Percentiles rank a stretch among this genome's conserved stretches.
phyloP scores from a whole-genome alignment of 1,284 basidiomycete genomes.

The Cutaneotrichosporon sp. region DNA sequence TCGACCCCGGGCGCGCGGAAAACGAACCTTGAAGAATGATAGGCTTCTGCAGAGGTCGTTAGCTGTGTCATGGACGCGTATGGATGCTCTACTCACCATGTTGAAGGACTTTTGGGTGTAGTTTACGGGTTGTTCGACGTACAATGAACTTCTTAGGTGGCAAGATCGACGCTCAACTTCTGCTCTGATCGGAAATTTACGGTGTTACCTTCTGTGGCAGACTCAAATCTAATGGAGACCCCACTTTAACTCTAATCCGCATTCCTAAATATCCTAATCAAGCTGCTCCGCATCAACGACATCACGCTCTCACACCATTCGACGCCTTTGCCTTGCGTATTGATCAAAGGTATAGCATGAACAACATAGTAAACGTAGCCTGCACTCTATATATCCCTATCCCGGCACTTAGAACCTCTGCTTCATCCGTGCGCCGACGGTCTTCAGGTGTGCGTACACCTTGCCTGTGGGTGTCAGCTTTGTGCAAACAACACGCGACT shows the following conservation, averaged over 20 bases:
- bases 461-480: conserved; percentile 54
- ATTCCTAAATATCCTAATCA: background rate
- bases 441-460: conserved; percentile 85
- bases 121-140: background rate
- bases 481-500: background rate
- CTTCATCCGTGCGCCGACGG: conserved; percentile 86
- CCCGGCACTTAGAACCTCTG: conserved; percentile 58
- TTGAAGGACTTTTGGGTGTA: conserved; percentile 6
- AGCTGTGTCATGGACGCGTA: conserved; percentile 1
- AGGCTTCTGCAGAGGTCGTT: conserved; percentile 40
- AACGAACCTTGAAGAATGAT: conserved; percentile 47
- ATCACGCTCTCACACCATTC: background rate
- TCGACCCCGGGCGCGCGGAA: background rate
- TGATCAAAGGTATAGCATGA: conserved; percentile 18
- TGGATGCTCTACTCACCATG: conserved; percentile 14
- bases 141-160: conserved; percentile 11
- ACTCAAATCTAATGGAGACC: background rate
- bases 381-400: background rate
- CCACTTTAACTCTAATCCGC: background rate
- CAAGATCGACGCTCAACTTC: conserved; percentile 7
- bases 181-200: conserved; percentile 3
- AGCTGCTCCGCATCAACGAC: background rate
- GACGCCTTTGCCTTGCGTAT: too few relatives aligned
- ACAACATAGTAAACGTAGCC: conserved; percentile 13
- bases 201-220: conserved; percentile 10